Percentiles rank a stretch among this genome's conserved stretches.
Conservation (phyloP, 2,329 filamentous ascomycete species). For the Anthostomella pinea region DNA sequence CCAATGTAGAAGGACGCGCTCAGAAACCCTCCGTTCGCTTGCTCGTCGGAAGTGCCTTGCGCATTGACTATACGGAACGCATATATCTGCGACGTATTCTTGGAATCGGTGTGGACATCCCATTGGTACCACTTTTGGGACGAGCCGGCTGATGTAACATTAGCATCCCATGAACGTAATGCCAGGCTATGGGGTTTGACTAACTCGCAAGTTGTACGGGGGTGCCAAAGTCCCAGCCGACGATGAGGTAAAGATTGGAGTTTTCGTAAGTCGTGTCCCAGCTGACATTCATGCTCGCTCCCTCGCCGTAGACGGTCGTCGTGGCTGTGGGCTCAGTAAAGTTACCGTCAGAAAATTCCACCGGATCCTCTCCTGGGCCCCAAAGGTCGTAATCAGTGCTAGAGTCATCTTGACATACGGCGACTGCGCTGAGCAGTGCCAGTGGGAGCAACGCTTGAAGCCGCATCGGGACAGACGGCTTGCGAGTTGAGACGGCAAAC, state of each 20-base stretch:
- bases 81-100: constrained; percentile 24
- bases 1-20: constrained; percentile 23
- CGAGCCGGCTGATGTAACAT: constrained; percentile 17
- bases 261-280: constrained; percentile 22
- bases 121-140: constrained; percentile 23
- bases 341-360: constrained; percentile 18
- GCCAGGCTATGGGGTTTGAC: constrained; percentile 5
- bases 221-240: constrained; percentile 16
- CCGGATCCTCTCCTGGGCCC: constrained; percentile 10
- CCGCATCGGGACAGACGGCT: no score
- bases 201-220: constrained; percentile 21
- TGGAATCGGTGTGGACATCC: constrained; percentile 23
- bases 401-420: not conserved
- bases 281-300: constrained; percentile 23
- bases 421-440: no score
- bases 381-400: constrained; percentile 10
- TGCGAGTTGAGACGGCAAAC: no score
- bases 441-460: no score
- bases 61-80: constrained; percentile 23
- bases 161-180: not conserved
- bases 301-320: constrained; percentile 16
- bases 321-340: constrained; percentile 20
- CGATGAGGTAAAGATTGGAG: constrained; percentile 24
- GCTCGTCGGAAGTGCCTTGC: constrained; percentile 12
- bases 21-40: constrained; percentile 19